Evolutionary conservation across 2,329 filamentous ascomycete species (phyloP).

Genomic region (Fusarium nisikadoi): DNA sequence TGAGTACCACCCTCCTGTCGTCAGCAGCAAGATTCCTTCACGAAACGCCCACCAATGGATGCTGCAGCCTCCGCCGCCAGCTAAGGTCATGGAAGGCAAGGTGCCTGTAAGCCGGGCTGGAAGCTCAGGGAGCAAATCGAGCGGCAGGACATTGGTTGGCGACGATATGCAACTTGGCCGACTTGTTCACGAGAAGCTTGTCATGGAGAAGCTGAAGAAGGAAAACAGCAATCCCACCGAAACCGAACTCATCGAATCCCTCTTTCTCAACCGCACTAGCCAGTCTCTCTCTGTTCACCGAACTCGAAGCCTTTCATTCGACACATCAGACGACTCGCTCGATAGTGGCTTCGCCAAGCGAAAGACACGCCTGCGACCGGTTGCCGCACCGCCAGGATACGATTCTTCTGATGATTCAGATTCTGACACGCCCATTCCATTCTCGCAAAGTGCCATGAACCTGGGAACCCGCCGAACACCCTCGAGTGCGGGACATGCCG

Average conservation of each 20-base stretch:
- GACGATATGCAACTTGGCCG: slow-evolving; percentile 58
- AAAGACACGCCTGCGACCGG: slow-evolving; percentile 43
- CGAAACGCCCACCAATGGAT: slow-evolving; percentile 86
- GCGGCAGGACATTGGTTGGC: slow-evolving; percentile 55
- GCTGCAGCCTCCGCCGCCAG: slow-evolving; percentile 89
- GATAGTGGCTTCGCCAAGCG: slow-evolving; percentile 47
- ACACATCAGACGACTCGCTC: slow-evolving; percentile 50
- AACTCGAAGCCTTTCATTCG: slow-evolving; percentile 53
- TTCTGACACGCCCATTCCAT: slow-evolving; percentile 38
- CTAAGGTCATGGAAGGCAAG: slow-evolving; percentile 91
- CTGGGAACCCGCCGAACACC: slow-evolving; percentile 39
- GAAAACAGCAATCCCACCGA: slow-evolving; percentile 54
- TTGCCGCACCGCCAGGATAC: slow-evolving; percentile 45
- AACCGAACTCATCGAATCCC: slow-evolving; percentile 56
- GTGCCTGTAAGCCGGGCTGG: slow-evolving; percentile 73
- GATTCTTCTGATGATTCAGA: slow-evolving; percentile 51
- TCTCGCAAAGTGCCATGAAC: slow-evolving; percentile 39
- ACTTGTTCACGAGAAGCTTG: slow-evolving; percentile 57
- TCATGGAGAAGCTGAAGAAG: slow-evolving; percentile 59
- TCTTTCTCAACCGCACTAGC: slow-evolving; percentile 50
- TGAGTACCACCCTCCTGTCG: slow-evolving; percentile 85
- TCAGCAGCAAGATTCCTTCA: slow-evolving; percentile 77
- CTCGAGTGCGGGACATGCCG: slow-evolving; percentile 48
- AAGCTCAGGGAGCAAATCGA: slow-evolving; percentile 65
- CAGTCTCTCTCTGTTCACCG: slow-evolving; percentile 48